Evolutionary conservation across 1,284 basidiomycete species (phyloP).

Genomic region (Volvariella volvacea): DNA sequence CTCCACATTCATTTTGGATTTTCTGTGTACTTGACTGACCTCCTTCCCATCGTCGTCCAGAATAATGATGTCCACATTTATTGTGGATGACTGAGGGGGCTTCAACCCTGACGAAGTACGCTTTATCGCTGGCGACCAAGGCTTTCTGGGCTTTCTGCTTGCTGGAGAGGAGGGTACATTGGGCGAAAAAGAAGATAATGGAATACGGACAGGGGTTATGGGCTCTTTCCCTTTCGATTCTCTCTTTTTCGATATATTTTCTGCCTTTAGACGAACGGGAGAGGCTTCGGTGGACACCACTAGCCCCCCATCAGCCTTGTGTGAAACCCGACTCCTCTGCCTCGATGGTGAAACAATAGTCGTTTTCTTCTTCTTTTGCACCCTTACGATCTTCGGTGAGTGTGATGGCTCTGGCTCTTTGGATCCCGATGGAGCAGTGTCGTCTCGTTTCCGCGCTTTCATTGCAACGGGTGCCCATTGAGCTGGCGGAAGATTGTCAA

Average conservation of each 20-base stretch:
- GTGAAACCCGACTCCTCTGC: conserved; percentile 21
- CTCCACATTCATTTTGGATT: conserved; percentile 31
- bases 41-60: conserved; percentile 51
- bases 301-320: conserved; percentile 15
- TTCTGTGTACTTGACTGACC: conserved; percentile 48
- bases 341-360: conserved; percentile 24
- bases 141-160: conserved; percentile 16
- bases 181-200: conserved; percentile 31
- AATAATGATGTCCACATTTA: conserved; percentile 61
- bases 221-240: background rate
- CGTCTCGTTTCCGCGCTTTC: conserved; percentile 43
- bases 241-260: no score
- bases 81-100: conserved; percentile 32
- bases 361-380: conserved; percentile 30
- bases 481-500: conserved; percentile 33
- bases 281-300: conserved; percentile 2
- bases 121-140: conserved; percentile 16
- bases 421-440: conserved; percentile 15
- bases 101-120: conserved; percentile 16
- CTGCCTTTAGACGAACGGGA: background rate
- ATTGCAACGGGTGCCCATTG: conserved; percentile 29
- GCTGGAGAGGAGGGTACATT: conserved; percentile 39
- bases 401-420: conserved; percentile 21
- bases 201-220: conserved; percentile 30
- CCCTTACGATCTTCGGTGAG: conserved; percentile 29